Evolutionary conservation across 805 yeast species (phyloP), one percentile per base, ranked within the genome.

Genomic region (Priceomyces medius): DNA sequence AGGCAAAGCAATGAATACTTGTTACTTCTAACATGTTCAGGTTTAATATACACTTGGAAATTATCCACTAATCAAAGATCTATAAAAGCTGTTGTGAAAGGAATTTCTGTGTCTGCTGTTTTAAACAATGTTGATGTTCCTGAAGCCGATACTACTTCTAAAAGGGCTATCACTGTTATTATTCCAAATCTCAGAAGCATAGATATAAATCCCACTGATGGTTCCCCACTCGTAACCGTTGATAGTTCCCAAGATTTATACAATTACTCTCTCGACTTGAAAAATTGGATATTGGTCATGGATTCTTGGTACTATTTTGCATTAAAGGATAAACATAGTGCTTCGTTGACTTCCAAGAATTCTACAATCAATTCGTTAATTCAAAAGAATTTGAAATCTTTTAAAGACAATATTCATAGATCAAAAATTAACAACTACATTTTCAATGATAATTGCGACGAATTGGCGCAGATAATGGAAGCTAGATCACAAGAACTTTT

Each of bases 41-140:
- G 81, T 3, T 55, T 76, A 34, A 38, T 80, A 1, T 73, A 72
- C 53, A 59, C 70, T 2, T 82, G 83, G 82, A 63, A 75, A 45
- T 44, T 81, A n/a, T 20, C 40, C 1, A 16, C 32, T 2, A 47
- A 46, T 6, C 45, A 48, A 4, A 53, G 46, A 12, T 35, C 37
- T 8, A 43, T 70, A 20, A 53, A 55, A 21, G 64, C 61, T 2
- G 38, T 75, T 0, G 44, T 77, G 26, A 57, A 57, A 23, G 73
- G 72, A 1, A 64, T 79, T 1, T 75, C 85, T 2, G 46, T 82
- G 19, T 78, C 86, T 0, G 73, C 83, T 0, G 62, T 80, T 2
- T 50, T 81, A 41, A 78, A 79, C 53, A 45, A 45, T 19, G 45
- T 54, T 8, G 50, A 48, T 18, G 36, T 60, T 3, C 41, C 46